Conservation (phyloP, 371 early-diverging fungal genomes). For the Phascolomyces articulosus region DNA sequence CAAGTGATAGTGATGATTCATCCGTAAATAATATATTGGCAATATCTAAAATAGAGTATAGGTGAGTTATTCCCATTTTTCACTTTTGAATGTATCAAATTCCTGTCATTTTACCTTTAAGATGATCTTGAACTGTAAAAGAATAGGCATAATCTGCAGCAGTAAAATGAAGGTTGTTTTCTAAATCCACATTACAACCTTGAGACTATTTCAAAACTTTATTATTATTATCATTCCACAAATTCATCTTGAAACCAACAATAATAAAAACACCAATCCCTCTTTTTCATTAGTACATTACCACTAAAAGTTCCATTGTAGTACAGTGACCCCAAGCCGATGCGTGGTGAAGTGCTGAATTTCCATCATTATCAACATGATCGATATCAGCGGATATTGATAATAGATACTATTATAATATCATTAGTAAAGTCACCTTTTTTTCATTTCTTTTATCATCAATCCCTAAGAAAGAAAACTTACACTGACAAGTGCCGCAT, state of each 20-base stretch:
- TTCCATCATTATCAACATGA: conserved; percentile 55
- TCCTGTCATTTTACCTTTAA: conserved; percentile 28
- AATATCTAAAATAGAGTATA: conserved; percentile 23
- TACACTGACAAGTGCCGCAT: conserved; percentile 52
- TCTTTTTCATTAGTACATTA: too few species aligned
- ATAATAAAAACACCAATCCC: too few species aligned
- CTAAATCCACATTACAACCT: conserved; percentile 51
- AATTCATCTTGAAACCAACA: too few species aligned
- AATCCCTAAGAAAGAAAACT: conserved; percentile 9
- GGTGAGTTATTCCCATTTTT: too few species aligned
- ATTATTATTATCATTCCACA: too few species aligned
- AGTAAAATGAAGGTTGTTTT: conserved; percentile 39
- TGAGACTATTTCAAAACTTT: conserved; percentile 33
- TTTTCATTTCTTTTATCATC: too few species aligned
- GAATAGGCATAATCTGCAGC: conserved; percentile 53
- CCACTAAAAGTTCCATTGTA: conserved; percentile 50
- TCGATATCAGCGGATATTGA: conserved; percentile 55
- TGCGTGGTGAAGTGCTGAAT: conserved; percentile 55
- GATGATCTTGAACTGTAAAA: conserved; percentile 40
- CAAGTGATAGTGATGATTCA: conserved; percentile 37
- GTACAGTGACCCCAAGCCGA: conserved; percentile 54
- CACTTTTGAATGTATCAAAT: not conserved
- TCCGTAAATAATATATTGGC: conserved; percentile 37
- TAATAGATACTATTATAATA: conserved; percentile 35
- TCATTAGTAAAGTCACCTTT: too few species aligned